A percentile compares a stretch with the other conserved stretches of the same genome.
These are phyloP conservation scores for Jaapia argillacea DNA, from an alignment of 768 basidiomycete species.

Conservation along the genomic window DNA sequence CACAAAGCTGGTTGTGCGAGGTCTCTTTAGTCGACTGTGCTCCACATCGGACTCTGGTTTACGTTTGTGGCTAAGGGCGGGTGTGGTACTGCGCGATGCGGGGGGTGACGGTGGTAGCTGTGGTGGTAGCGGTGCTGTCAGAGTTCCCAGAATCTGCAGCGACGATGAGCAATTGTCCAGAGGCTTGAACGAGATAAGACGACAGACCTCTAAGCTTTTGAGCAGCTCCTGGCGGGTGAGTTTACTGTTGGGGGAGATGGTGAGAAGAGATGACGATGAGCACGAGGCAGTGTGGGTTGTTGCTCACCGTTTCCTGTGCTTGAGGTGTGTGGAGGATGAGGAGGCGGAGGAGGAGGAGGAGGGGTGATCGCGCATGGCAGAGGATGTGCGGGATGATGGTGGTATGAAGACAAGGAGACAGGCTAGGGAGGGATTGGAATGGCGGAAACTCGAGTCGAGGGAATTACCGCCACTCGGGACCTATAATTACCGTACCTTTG, in stretches of 20 bases:
- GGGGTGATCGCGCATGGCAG: constrained; percentile 19
- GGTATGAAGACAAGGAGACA: constrained; percentile 29
- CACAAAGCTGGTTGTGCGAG: constrained; percentile 18
- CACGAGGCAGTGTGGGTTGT: constrained; percentile 13
- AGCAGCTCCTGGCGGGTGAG: constrained; percentile 21
- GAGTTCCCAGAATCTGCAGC: constrained; percentile 29
- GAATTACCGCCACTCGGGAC: background rate
- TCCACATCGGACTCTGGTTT: constrained; percentile 20
- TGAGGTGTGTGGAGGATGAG: constrained; percentile 15
- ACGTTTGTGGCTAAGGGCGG: constrained; percentile 27
- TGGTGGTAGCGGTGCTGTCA: constrained; percentile 30
- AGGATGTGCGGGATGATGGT: constrained; percentile 22
- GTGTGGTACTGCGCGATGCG: constrained; percentile 32
- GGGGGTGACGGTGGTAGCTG: constrained; percentile 37
- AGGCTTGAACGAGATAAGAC: constrained; percentile 1
- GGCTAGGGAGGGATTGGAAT: constrained; percentile 8
- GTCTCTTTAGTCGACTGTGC: constrained; percentile 18
- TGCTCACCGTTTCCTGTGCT: constrained; percentile 25
- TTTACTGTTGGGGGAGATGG: constrained; percentile 10
- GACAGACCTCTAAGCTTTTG: constrained; percentile 28
- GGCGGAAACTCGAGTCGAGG: background rate
- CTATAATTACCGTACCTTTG: background rate
- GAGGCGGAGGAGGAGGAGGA: constrained; percentile 16
- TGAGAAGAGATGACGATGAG: constrained; percentile 6
- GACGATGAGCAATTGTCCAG: constrained; percentile 7